These are phyloP conservation scores for Filosporella fistucella DNA, from an alignment of 495 filamentous ascomycete genomes.

Conservation along the genomic window DNA sequence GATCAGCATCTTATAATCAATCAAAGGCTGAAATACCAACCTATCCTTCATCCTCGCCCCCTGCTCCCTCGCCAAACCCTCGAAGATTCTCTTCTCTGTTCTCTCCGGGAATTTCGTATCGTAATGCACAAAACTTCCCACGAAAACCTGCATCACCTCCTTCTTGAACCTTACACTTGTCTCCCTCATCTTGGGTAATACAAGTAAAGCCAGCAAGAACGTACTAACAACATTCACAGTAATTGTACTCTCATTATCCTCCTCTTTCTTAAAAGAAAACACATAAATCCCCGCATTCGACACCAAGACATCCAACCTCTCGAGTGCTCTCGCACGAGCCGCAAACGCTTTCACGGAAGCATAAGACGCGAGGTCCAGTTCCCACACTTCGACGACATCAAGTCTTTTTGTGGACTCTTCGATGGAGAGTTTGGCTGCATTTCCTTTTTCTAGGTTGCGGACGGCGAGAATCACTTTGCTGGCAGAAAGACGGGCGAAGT, in stretches of 20 bases:
- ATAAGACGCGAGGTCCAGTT: conserved; percentile 43
- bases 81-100: conserved; percentile 25
- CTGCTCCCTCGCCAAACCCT: conserved; percentile 20
- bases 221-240: conserved; percentile 19
- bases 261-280: conserved; percentile 3
- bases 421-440: conserved; percentile 35
- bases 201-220: conserved; percentile 16
- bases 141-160: conserved; percentile 20
- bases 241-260: conserved; percentile 15
- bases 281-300: conserved; percentile 16
- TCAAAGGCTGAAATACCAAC: conserved; percentile 7
- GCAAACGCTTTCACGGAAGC: conserved; percentile 18
- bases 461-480: conserved; percentile 35
- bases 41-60: conserved; percentile 26
- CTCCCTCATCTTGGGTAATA: conserved; percentile 22
- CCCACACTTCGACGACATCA: conserved; percentile 45
- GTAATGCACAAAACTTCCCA: conserved; percentile 28
- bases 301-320: conserved; percentile 17
- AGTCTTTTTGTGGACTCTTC: conserved; percentile 25
- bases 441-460: conserved; percentile 31
- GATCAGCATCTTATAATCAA: not conserved
- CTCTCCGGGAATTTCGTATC: conserved; percentile 30
- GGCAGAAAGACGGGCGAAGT: conserved; percentile 3
- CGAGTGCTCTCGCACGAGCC: conserved; percentile 7
- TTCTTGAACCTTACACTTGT: conserved; percentile 13